Conservation (phyloP, 2,329 filamentous ascomycete species). For the Cordyceps tenuipes region DNA sequence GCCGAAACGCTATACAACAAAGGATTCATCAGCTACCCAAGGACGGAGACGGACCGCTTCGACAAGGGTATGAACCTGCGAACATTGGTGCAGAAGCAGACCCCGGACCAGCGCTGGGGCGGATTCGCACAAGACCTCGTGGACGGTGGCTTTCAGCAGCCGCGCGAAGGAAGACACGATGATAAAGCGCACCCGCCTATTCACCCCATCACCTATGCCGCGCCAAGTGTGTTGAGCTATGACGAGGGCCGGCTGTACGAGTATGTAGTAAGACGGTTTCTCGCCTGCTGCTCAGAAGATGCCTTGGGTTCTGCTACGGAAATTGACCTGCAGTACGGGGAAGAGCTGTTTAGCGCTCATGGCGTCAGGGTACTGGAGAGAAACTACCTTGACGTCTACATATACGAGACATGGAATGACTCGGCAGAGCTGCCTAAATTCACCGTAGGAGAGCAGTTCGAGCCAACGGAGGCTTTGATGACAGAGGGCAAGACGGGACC, state of each 20-base stretch:
- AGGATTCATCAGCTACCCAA: constrained; percentile 94
- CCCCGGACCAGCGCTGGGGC: constrained; percentile 69
- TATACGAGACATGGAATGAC: constrained; percentile 94
- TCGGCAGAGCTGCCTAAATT: constrained; percentile 76
- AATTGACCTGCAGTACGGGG: constrained; percentile 74
- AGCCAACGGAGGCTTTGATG: constrained; percentile 82
- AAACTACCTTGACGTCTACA: constrained; percentile 92
- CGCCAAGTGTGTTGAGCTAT: constrained; percentile 51
- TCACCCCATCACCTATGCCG: constrained; percentile 83
- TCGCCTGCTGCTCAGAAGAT: constrained; percentile 93
- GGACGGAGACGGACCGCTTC: constrained; percentile 95
- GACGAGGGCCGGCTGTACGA: constrained; percentile 79
- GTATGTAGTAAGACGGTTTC: constrained; percentile 82
- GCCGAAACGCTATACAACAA: constrained; percentile 87
- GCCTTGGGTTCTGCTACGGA: constrained; percentile 80
- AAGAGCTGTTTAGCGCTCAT: constrained; percentile 72
- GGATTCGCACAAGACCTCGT: constrained; percentile 67
- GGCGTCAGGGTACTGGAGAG: constrained; percentile 78
- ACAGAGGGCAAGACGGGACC: constrained; percentile 82
- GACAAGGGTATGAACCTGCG: constrained; percentile 81
- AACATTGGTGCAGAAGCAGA: constrained; percentile 75
- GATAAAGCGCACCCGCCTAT: constrained; percentile 97
- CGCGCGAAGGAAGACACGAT: constrained; percentile 77
- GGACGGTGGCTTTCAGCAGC: constrained; percentile 69
- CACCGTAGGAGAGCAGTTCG: constrained; percentile 69